phyloP scores from a whole-genome alignment of 805 yeast species.

The Saccharomyces kudriavzevii region DNA sequence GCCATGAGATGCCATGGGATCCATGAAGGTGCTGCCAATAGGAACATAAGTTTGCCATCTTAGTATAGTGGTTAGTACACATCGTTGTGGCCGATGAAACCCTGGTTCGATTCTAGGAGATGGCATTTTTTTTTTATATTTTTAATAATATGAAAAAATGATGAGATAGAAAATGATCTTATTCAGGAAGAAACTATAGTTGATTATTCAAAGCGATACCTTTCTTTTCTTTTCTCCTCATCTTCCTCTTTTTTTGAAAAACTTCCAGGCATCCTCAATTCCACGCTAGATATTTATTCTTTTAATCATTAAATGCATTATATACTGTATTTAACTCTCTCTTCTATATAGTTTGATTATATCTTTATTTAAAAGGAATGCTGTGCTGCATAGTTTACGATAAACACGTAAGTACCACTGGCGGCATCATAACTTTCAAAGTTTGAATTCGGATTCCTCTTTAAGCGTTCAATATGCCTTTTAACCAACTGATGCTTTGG shows the following conservation, averaged over 20 bases:
- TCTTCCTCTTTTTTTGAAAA: background rate
- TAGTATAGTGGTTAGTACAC: conserved; percentile 65
- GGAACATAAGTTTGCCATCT: conserved; percentile 27
- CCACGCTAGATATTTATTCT: background rate
- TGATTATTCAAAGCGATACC: no score
- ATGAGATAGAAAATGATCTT: no score
- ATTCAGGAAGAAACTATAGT: background rate
- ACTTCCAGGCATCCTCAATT: background rate
- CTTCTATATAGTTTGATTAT: background rate
- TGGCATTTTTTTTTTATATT: conserved; percentile 39
- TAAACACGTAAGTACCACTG: conserved; percentile 64
- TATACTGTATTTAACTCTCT: background rate
- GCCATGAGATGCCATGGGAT: no score
- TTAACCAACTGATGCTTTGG: conserved; percentile 63
- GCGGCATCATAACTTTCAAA: conserved; percentile 71
- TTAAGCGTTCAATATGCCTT: conserved; percentile 60
- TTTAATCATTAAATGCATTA: background rate
- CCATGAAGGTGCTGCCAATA: no score
- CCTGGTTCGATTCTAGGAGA: conserved; percentile 69
- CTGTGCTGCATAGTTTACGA: conserved; percentile 23
- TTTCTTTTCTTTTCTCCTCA: no score
- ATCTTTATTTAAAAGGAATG: background rate
- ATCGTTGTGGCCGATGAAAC: conserved; percentile 68
- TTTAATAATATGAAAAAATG: no score
- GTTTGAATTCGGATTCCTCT: conserved; percentile 43